Evolutionary conservation across 257 asterid species (phyloP).

Genomic region (Solanum dulcamara): DNA sequence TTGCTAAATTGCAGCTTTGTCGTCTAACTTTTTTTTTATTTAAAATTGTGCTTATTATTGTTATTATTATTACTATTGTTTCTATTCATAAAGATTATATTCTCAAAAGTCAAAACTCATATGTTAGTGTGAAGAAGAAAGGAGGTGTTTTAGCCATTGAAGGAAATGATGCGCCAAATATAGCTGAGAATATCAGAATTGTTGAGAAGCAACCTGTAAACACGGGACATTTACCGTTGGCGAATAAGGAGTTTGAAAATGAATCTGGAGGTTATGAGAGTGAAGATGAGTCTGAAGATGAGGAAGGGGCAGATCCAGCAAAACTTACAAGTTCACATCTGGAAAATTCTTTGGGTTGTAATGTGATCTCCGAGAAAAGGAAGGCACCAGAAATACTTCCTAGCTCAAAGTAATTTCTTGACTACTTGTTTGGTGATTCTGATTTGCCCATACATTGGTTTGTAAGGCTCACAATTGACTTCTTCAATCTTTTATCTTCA

Average conservation of each 20-base stretch:
- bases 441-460: background rate
- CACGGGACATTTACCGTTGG: slow-evolving; percentile 39
- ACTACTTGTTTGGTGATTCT: background rate
- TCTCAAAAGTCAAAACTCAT: background rate
- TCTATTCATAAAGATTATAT: background rate
- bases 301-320: background rate
- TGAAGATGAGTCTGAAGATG: slow-evolving; percentile 26
- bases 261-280: slow-evolving; percentile 58
- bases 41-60: background rate
- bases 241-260: slow-evolving; percentile 59
- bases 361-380: slow-evolving; percentile 42
- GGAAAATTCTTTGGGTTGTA: slow-evolving; percentile 19
- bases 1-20: slow-evolving; percentile 1
- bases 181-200: slow-evolving; percentile 24
- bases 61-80: background rate
- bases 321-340: background rate
- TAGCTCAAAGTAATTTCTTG: slow-evolving; percentile 34
- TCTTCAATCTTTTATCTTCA: background rate
- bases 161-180: slow-evolving; percentile 26
- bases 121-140: slow-evolving; percentile 56
- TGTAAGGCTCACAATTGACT: background rate
- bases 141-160: slow-evolving; percentile 19
- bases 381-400: slow-evolving; percentile 45
- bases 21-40: background rate
- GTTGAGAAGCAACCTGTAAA: slow-evolving; percentile 32